A percentile compares a stretch with the other conserved stretches of the same genome.
These are phyloP conservation scores for Chrysoporthe puriensis DNA, from an alignment of 2,329 filamentous ascomycete species.

Conservation along the genomic window DNA sequence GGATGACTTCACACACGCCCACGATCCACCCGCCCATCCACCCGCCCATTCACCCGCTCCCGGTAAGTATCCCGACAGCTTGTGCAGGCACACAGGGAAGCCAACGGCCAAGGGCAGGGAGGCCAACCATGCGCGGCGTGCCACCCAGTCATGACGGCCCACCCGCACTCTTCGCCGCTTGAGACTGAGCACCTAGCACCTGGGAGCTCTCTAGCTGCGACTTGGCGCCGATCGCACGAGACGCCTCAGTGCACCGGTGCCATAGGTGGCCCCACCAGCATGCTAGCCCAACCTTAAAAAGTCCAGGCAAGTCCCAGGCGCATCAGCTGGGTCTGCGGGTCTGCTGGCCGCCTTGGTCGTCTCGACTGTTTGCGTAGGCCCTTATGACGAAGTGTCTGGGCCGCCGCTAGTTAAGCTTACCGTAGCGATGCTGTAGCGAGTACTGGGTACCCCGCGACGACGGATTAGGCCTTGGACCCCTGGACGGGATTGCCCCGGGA, in stretches of 20 bases:
- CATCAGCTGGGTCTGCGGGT: background rate
- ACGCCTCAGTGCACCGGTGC: too few species aligned
- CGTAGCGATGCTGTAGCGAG: background rate
- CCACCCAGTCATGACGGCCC: background rate
- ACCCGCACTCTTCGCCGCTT: background rate
- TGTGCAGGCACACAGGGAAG: background rate
- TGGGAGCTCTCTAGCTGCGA: too few species aligned
- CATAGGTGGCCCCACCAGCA: background rate
- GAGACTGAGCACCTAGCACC: too few species aligned
- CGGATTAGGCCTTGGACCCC: background rate
- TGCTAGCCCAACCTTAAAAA: background rate
- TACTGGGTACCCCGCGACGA: background rate
- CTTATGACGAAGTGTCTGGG: background rate
- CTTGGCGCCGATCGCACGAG: slow-evolving; percentile 3
- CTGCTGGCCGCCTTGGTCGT: background rate
- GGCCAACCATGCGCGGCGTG: background rate
- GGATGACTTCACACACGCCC: slow-evolving; percentile 6
- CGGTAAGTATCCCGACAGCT: too few species aligned
- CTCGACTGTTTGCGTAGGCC: slow-evolving; percentile 5
- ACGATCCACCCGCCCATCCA: background rate
- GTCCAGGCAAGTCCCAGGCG: too few species aligned
- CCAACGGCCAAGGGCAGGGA: background rate
- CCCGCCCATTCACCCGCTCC: background rate
- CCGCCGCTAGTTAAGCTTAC: background rate
- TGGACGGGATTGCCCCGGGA: background rate